Evolutionary conservation across 176 grass and related monocot species (phyloP).

Genomic region (Pharus latifolius): DNA sequence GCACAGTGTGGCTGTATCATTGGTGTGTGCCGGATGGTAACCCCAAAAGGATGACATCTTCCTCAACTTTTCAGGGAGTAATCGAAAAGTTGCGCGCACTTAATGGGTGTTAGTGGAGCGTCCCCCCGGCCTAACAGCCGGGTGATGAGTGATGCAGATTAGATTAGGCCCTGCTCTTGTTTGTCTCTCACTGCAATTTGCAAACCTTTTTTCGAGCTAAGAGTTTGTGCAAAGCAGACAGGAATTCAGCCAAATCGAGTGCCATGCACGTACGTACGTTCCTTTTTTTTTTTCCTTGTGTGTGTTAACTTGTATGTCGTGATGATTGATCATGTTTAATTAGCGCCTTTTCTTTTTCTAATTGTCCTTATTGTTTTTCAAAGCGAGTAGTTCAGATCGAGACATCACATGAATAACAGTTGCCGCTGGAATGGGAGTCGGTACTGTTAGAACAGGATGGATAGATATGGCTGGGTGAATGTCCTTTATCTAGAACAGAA

Average conservation of each 20-base stretch:
- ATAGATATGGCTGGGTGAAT: not conserved
- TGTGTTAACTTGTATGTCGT: conserved; percentile 20
- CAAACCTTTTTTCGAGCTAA: not conserved
- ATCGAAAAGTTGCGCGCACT: conserved; percentile 32
- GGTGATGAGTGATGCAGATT: not conserved
- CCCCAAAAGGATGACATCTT: conserved; percentile 80
- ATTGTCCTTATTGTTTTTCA: not conserved
- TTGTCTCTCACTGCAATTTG: not conserved
- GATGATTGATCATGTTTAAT: conserved; percentile 10
- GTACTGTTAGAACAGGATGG: conserved; percentile 1
- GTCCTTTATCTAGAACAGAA: not conserved
- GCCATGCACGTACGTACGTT: conserved; percentile 16
- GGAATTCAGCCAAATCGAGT: conserved; percentile 31
- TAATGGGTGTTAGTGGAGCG: not conserved
- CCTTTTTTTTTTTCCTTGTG: not conserved
- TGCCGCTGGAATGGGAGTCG: not conserved
- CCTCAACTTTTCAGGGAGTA: conserved; percentile 53
- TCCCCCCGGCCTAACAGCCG: not conserved
- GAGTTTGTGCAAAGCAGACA: conserved; percentile 38
- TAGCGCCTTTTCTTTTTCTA: not conserved
- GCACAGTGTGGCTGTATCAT: conserved; percentile 32
- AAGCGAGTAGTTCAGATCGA: not conserved
- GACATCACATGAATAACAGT: conserved; percentile 17
- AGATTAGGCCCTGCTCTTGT: not conserved
- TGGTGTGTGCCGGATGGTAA: conserved; percentile 31